These are phyloP conservation scores for Fusarium miscanthi DNA, from an alignment of 2,329 filamentous ascomycete species.

Conservation along the genomic window DNA sequence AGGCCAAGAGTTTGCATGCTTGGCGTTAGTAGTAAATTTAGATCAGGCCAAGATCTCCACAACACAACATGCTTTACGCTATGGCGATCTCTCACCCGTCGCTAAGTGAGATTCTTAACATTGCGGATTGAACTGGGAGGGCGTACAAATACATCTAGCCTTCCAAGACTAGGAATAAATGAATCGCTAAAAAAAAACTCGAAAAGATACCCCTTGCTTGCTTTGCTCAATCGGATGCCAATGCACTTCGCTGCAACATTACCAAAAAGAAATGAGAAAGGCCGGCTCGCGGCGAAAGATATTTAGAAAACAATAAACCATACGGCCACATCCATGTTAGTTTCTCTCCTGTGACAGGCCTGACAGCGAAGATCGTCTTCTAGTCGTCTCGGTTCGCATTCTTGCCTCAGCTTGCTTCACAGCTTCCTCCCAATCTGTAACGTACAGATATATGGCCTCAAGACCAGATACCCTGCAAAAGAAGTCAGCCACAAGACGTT, in stretches of 20 bases:
- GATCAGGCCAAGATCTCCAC: neutral
- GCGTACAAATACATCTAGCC: too few species aligned
- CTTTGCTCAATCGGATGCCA: neutral
- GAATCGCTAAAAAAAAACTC: too few species aligned
- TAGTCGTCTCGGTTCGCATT: constrained; percentile 32
- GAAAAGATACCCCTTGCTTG: too few species aligned
- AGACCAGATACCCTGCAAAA: constrained; percentile 21
- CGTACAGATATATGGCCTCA: constrained; percentile 34
- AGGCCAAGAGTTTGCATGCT: neutral
- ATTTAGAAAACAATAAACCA: neutral
- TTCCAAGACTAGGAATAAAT: too few species aligned
- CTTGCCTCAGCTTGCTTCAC: constrained; percentile 39
- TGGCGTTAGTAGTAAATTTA: neutral
- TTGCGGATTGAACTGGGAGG: neutral
- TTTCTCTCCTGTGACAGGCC: neutral
- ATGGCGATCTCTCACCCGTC: neutral
- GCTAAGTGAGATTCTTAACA: neutral
- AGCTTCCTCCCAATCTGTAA: constrained; percentile 38
- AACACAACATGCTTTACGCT: neutral
- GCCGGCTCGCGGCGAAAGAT: rapidly evolving
- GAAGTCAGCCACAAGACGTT: too few species aligned
- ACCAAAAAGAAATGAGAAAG: neutral
- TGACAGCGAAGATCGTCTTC: constrained; percentile 23
- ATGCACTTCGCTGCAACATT: neutral
- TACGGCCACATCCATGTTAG: rapidly evolving